Evolutionary conservation across 1,284 basidiomycete genomes (phyloP), one percentile per base, ranked within the genome.

Genomic region (Malassezia sympodialis): DNA sequence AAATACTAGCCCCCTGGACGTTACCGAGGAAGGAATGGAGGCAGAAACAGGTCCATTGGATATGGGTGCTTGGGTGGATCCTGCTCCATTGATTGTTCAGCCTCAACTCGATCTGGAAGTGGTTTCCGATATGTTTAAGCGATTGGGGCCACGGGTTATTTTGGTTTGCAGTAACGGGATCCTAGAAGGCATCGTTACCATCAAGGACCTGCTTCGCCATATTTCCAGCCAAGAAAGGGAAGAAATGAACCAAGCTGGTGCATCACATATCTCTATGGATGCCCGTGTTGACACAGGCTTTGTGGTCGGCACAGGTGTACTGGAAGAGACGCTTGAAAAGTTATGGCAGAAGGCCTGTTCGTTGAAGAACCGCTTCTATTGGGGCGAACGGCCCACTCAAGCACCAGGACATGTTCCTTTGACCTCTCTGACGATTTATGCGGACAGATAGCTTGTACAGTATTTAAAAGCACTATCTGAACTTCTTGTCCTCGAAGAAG

Each of bases 41-140:
- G 24, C 21, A 3, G 32, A 37, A 12, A 24, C 24, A 17, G 46
- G 19, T 6, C 19, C 34, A 5, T 6, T 56, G 15, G 47, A 56
- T 14, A 26, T 56, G 12, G 54, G 54, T n/a, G 49, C 41, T 14
- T 73, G 70, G 68, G 64, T 73, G 35, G 71, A 73, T 43, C 61
- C 94, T 86, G 93, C 88, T 0, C 90, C 91, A 1, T 80, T 98
- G 58, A 88, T 86, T 0, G 91, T 96, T 2, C 86, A 88, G n/a
- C 86, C 90, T 1, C 86, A 87, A 63, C 82, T 96, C 59, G 89
- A 90, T 1, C 79, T 98, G 37, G 93, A 98, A 76, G 91, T 96
- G 53, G 90, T 93, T 11, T 89, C 96, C 84, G 69, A 73, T 30
- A 58, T 74, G 56, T 74, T 59, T 40, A 68, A 94, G 88, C 68